Evolutionary conservation across 176 grass and related monocot genomes (phyloP), one percentile per base, ranked within the genome.

Genomic region (Dactylis glomerata): DNA sequence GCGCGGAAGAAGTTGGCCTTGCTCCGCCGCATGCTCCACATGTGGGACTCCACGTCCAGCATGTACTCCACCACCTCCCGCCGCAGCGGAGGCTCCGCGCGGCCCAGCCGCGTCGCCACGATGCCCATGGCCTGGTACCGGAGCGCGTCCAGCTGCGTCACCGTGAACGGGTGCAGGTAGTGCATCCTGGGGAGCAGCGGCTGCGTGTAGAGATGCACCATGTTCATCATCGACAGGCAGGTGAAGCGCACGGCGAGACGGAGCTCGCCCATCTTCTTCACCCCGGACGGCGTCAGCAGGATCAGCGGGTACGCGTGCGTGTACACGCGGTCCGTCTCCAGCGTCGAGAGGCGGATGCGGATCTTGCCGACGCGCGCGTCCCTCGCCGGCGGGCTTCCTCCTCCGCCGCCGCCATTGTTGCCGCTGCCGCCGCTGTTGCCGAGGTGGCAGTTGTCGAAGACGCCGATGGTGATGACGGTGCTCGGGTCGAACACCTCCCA

Each of bases 191-290:
- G 95, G 0, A 98, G 88, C 30, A 98, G 77, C 16, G 95, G 95
- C 67, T 95, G 95, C 75, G 90, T 83, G 86, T 98, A 95, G 0
- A 95, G 82, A 80, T 97, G 88, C 75, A 97, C 66, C 92, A 94
- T 97, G 80, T 94, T 92, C 51, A 91, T 27, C 58, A 97, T 68
- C 3, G 95, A 97, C 2, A 93, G 75, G 59, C 92, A 90, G 63
- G 95, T 95, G 89, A 98, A 93, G 20, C 95, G 85, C 66, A 98
- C 61, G 11, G 95, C 95, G 3, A 98, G 91, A 1, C 90, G 91
- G 59, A 98, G 88, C 84, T 98, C 95, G 7, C 95, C 95, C 92
- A 93, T 98, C 93, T 95, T 98, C 95, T 98, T 98, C 13, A 98
- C 92, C 17, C 95, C 95, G 5, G 92, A 90, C 16, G 59, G 76